Percentiles rank a stretch among this genome's conserved stretches.
Conservation (phyloP, 164 flowering plant species). For the Stephania yunnanensis region DNA sequence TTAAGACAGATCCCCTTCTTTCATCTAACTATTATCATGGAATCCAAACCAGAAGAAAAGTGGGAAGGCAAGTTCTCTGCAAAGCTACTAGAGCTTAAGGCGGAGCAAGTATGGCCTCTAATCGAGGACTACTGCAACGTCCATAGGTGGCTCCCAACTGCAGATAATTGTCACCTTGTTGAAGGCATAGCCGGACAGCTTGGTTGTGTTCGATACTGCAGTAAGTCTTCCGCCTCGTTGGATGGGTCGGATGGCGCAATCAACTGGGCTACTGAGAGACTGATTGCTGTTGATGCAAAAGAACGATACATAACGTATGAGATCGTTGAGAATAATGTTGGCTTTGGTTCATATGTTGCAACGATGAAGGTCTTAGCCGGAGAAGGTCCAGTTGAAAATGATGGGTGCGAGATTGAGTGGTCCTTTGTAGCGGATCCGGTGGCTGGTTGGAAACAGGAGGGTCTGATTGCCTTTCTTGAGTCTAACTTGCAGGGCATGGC, state of each 20-base stretch:
- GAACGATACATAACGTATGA: conserved; percentile 37
- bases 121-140: conserved; percentile 36
- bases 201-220: conserved; percentile 46
- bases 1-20: background rate
- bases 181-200: conserved; percentile 34
- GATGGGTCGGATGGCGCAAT: background rate
- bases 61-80: conserved; percentile 39
- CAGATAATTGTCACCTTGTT: conserved; percentile 21
- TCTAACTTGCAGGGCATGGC: conserved; percentile 33
- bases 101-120: conserved; percentile 41
- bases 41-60: conserved; percentile 12
- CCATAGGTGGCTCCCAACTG: conserved; percentile 39
- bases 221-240: conserved; percentile 5
- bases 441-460: conserved; percentile 32
- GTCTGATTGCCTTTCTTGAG: conserved; percentile 23
- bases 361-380: conserved; percentile 19
- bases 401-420: conserved; percentile 40
- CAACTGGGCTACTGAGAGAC: conserved; percentile 51
- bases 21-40: background rate
- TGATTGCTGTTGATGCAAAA: conserved; percentile 27
- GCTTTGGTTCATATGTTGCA: conserved; percentile 25
- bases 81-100: conserved; percentile 15
- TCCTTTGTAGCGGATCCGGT: conserved; percentile 34
- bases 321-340: conserved; percentile 36
- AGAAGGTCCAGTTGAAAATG: conserved; percentile 5